A percentile compares a stretch with the other conserved stretches of the same genome.
Evolutionary conservation across 352 stramenopile species (phyloP).

Genomic region (Chrysophaeum taylorii): DNA sequence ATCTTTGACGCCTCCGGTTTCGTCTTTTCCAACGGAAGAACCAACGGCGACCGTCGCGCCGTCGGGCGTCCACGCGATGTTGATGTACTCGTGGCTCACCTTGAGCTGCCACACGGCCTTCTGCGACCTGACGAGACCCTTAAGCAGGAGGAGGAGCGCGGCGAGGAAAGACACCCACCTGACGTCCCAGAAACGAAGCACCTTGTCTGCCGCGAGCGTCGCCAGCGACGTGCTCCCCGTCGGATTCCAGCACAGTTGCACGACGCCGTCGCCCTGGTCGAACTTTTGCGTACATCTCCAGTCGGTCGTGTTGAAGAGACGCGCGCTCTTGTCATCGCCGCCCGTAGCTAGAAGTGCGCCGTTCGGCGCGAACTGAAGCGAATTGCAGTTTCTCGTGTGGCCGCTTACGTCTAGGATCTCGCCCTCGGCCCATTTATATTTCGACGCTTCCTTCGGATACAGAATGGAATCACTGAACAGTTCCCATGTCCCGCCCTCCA

Average conservation of each 20-base stretch:
- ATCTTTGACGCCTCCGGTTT: not conserved
- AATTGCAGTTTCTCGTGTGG: not conserved
- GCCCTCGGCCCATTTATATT: no score
- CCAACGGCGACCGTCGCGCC: not conserved
- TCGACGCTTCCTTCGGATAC: no score
- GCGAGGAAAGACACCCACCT: no score
- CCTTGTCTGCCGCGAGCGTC: constrained; percentile 6
- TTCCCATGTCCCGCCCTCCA: no score
- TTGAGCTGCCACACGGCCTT: not conserved
- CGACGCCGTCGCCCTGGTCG: constrained; percentile 1
- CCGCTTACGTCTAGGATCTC: no score
- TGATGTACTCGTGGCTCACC: constrained; percentile 8
- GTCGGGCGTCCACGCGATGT: not conserved
- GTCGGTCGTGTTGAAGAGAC: not conserved
- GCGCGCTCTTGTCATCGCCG: not conserved
- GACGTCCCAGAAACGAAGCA: not conserved
- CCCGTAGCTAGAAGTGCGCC: not conserved
- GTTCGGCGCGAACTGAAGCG: not conserved
- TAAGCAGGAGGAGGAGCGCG: no score
- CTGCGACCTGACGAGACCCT: not conserved
- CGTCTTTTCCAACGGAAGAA: not conserved
- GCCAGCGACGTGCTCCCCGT: not conserved
- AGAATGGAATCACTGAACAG: no score
- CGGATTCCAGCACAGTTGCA: constrained; percentile 4
- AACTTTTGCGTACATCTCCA: not conserved